These are phyloP conservation scores for Rhododendron griersonianum DNA, from an alignment of 148 eudicot species.

Conservation along the genomic window DNA sequence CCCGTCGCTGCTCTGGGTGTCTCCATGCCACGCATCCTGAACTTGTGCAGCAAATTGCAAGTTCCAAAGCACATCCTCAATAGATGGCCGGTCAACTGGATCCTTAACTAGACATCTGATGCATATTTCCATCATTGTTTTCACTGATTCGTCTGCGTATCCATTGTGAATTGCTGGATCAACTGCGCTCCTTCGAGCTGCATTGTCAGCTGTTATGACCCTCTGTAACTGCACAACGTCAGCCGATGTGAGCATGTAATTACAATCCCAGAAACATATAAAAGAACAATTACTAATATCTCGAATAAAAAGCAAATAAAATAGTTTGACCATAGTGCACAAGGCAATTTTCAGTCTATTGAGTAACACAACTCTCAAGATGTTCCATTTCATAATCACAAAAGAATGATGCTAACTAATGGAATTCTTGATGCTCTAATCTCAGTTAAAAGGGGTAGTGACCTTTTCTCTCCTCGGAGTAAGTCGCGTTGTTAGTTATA, in stretches of 20 bases:
- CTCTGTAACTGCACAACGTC: constrained; percentile 40
- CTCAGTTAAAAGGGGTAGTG: background rate
- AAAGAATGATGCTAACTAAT: background rate
- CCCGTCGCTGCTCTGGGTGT: constrained; percentile 41
- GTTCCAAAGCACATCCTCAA: constrained; percentile 91
- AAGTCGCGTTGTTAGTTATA: too few species aligned
- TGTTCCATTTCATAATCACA: background rate
- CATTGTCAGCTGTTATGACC: constrained; percentile 40
- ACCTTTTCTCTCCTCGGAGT: background rate
- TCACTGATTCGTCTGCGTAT: constrained; percentile 63
- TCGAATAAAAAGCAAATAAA: background rate
- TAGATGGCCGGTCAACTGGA: constrained; percentile 66
- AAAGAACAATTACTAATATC: background rate
- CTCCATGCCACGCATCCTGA: constrained; percentile 74
- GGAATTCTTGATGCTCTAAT: background rate
- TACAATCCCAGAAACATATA: background rate
- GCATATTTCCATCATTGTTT: constrained; percentile 79
- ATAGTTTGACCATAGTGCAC: background rate
- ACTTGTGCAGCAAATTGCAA: constrained; percentile 94
- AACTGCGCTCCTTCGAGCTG: constrained; percentile 50
- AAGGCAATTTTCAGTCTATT: background rate
- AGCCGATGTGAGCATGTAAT: background rate
- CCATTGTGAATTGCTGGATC: constrained; percentile 48
- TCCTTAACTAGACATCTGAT: constrained; percentile 52
- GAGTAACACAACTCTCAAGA: background rate